Conservation (phyloP, 1,284 basidiomycete genomes). For the Sporisorium graminicola region DNA sequence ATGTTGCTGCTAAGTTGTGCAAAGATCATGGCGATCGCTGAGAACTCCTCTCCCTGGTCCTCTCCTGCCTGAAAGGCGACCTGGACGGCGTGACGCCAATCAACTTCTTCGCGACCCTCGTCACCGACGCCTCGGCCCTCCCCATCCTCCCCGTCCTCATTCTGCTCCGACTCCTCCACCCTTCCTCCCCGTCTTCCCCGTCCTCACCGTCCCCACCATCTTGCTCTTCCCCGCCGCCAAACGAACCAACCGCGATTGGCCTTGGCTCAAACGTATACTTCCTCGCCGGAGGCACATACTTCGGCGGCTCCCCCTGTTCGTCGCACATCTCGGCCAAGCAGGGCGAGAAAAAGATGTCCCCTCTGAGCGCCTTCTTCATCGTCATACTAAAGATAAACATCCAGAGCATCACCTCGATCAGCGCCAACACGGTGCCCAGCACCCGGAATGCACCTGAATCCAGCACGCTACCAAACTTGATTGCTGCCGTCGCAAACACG, state of each 20-base stretch:
- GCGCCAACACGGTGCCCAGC: conserved; percentile 46
- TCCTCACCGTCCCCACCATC: too few species aligned
- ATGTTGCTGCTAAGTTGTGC: too few species aligned
- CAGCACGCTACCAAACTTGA: conserved; percentile 51
- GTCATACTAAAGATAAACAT: conserved; percentile 41
- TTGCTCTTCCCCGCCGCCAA: conserved; percentile 6
- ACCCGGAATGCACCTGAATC: conserved; percentile 53
- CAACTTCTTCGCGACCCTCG: conserved; percentile 23
- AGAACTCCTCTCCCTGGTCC: conserved; percentile 9
- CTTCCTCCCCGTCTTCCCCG: background rate
- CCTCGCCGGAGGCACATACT: conserved; percentile 37
- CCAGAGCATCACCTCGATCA: conserved; percentile 55
- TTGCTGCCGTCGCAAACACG: conserved; percentile 48
- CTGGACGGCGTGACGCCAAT: background rate
- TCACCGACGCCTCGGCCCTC: conserved; percentile 12
- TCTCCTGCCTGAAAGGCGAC: conserved; percentile 13
- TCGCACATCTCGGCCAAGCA: conserved; percentile 54
- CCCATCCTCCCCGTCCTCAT: background rate
- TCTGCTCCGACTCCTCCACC: conserved; percentile 17
- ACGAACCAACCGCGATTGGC: background rate
- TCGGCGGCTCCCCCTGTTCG: conserved; percentile 41
- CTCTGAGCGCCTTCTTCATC: conserved; percentile 22
- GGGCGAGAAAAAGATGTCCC: conserved; percentile 54
- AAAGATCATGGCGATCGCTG: background rate
- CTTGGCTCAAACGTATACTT: conserved; percentile 52